These are phyloP conservation scores for Xylaria sp. DNA, from an alignment of 2,329 filamentous ascomycete species.

Conservation along the genomic window DNA sequence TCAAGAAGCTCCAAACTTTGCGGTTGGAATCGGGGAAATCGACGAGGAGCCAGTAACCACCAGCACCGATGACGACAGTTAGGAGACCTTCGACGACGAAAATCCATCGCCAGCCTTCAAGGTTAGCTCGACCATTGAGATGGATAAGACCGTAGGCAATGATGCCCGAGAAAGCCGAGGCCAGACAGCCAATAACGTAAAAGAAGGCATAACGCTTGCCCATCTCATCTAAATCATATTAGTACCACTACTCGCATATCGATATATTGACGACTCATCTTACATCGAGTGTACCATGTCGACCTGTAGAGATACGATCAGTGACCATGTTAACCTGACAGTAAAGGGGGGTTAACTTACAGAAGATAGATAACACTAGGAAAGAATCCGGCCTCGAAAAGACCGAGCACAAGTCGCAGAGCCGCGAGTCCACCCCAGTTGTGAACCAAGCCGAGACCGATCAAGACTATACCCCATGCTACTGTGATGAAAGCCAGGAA, in stretches of 20 bases:
- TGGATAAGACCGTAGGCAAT: conserved; percentile 78
- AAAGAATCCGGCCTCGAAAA: conserved; percentile 77
- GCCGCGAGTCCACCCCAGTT: conserved; percentile 64
- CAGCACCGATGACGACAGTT: conserved; percentile 60
- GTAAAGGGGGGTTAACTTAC: conserved; percentile 44
- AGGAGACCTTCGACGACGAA: conserved; percentile 67
- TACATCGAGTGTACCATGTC: conserved; percentile 77
- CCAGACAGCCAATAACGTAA: conserved; percentile 74
- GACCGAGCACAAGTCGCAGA: conserved; percentile 68
- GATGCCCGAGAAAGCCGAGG: conserved; percentile 74
- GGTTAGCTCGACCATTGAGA: conserved; percentile 64
- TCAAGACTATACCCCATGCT: conserved; percentile 70
- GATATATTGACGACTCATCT: conserved; percentile 13
- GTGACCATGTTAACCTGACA: not conserved
- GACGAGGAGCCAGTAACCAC: conserved; percentile 57
- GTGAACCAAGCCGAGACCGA: conserved; percentile 72
- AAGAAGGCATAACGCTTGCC: conserved; percentile 77
- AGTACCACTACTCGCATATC: not conserved
- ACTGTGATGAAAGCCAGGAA: conserved; percentile 67
- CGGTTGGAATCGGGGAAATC: conserved; percentile 61
- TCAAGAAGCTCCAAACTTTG: conserved; percentile 55
- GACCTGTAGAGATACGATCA: conserved; percentile 44
- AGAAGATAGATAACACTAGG: conserved; percentile 77
- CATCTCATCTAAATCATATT: conserved; percentile 65
- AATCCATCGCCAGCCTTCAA: conserved; percentile 75